Evolutionary conservation across 2,329 filamentous ascomycete species (phyloP).

Genomic region (Acrocalymma vagum): DNA sequence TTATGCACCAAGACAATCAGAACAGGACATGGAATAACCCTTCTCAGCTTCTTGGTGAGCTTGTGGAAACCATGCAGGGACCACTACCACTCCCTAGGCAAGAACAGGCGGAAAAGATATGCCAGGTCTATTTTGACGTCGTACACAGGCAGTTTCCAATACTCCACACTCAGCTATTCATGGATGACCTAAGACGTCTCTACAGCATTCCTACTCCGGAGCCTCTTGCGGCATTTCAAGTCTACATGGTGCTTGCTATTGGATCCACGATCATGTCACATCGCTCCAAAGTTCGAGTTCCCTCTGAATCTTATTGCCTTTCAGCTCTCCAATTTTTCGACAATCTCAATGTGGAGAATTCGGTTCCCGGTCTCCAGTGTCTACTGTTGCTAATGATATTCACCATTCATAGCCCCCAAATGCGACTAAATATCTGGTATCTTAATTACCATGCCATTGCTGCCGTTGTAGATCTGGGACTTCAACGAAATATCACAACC

Average conservation of each 20-base stretch:
- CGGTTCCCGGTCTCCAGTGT: conserved; percentile 60
- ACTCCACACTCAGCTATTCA: neutral
- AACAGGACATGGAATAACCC: too few species aligned
- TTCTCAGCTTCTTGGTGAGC: conserved; percentile 3
- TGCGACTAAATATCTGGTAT: conserved; percentile 62
- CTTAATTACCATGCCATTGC: conserved; percentile 65
- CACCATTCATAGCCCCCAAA: conserved; percentile 59
- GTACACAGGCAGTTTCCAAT: conserved; percentile 48
- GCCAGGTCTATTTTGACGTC: conserved; percentile 55
- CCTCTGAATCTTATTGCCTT: conserved; percentile 59
- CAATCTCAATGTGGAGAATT: conserved; percentile 58
- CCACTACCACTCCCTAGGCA: conserved; percentile 2
- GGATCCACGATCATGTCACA: conserved; percentile 56
- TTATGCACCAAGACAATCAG: too few species aligned
- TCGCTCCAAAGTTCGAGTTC: conserved; percentile 54
- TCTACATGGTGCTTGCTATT: conserved; percentile 64
- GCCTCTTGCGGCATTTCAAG: conserved; percentile 54
- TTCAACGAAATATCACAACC: conserved; percentile 59
- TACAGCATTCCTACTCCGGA: too few species aligned
- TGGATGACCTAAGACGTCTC: neutral
- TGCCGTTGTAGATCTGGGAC: conserved; percentile 59
- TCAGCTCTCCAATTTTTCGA: conserved; percentile 59
- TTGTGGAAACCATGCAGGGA: conserved; percentile 12
- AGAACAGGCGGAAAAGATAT: conserved; percentile 52
- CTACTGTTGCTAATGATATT: conserved; percentile 58